Evolutionary conservation across 2,329 filamentous ascomycete species (phyloP).

Genomic region (Penicillium sp.): DNA sequence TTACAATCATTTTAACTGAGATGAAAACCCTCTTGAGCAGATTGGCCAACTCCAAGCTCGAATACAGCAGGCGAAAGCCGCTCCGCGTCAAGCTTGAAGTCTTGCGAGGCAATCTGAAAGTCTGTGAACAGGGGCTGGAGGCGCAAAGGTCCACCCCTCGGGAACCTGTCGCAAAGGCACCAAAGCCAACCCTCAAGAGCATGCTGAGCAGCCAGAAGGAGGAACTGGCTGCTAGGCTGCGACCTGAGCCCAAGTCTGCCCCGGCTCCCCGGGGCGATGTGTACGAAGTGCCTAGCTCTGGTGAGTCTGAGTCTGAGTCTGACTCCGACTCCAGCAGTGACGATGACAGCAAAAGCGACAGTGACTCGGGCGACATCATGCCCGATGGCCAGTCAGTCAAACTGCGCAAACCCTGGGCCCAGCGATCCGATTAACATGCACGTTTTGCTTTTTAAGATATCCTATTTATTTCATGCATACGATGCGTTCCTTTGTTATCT

Average conservation of each 20-base stretch:
- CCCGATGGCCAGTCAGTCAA: not conserved
- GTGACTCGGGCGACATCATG: constrained; percentile 7
- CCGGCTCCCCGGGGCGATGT: not conserved
- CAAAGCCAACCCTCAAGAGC: not conserved
- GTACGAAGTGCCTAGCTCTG: constrained; percentile 4
- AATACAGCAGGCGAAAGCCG: not conserved
- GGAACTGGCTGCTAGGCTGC: not conserved
- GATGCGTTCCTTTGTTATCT: not conserved
- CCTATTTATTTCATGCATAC: not conserved
- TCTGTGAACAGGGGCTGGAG: not conserved
- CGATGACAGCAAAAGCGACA: not conserved
- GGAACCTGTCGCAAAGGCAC: not conserved
- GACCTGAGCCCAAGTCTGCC: not conserved
- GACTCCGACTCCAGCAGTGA: not conserved
- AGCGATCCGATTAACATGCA: not conserved
- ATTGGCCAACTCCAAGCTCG: not conserved
- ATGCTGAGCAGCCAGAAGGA: not conserved
- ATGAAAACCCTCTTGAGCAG: not conserved
- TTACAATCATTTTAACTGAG: not conserved
- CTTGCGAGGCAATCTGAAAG: not conserved
- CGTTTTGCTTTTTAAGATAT: not conserved
- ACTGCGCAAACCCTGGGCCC: not conserved
- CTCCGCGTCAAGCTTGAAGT: not conserved
- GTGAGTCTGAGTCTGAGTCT: not conserved
- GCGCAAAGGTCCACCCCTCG: not conserved